Evolutionary conservation across 148 eudicot species (phyloP), one percentile per base, ranked within the genome.

Genomic region (Diospyros kaki): DNA sequence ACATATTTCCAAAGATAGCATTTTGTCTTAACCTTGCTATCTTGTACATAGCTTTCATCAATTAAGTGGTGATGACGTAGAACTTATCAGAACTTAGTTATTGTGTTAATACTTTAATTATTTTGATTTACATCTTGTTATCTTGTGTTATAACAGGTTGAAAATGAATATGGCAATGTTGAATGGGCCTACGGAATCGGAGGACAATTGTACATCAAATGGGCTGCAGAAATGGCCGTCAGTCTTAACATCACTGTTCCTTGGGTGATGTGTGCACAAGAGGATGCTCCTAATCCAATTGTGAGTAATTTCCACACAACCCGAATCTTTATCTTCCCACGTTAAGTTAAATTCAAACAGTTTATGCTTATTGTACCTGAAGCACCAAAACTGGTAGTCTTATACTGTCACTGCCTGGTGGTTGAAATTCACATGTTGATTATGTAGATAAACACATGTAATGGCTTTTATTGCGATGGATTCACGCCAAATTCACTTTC

Each of bases 221-320:
- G 89, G 89, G 89, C 89, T 58, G 89, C 89, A 28, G 76, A 81
- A 83, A 83, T 78, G 13, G 89, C 89, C 52, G 45, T 79, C n/a
- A 56, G 75, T 68, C 81, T 83, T 44, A 81, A 86, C 70, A 86
- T 83, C 18, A 42, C 76, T 50, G 86, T 86, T 68, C 89, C 89
- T 56, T 86, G 89, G 89, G 89, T 86, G 79, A 86, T 86, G 89
- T 86, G 89, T 18, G 52, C 14, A 55, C 89, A 86, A 43, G 42
- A 6, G 41, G 83, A 83, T 81, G 86, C 89, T 44, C 86, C 86
- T 43, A 85, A 86, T 73, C 83, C 89, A 11, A 51, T 86, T 39
- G 88, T 83, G 74, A 77, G 86, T 78, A 48, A 48, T 15, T 15
- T 64, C 13, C 28, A 18, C 51, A 17, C 15, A 18, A 2, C 42